These are phyloP conservation scores for Skeletonema tropicum DNA, from an alignment of 108 stramenopile genomes.

Conservation along the genomic window DNA sequence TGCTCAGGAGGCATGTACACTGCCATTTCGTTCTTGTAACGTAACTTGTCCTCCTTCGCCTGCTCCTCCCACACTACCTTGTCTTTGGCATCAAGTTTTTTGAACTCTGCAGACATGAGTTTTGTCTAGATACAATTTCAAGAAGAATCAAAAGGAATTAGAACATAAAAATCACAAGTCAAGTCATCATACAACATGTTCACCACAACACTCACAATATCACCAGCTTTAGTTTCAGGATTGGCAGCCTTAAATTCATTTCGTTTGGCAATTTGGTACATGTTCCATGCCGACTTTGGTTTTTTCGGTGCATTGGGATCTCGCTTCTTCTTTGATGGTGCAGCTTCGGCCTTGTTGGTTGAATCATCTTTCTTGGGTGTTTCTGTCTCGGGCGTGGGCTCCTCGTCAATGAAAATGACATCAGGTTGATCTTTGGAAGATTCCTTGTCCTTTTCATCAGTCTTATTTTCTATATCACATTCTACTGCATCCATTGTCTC, in stretches of 20 bases:
- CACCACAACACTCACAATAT: slow-evolving; percentile 70
- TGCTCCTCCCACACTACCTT: slow-evolving; percentile 16
- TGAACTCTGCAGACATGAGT: slow-evolving; percentile 24
- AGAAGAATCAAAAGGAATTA: background rate
- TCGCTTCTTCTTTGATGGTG: slow-evolving; percentile 44
- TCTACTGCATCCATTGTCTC: background rate
- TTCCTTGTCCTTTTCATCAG: background rate
- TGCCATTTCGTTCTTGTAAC: slow-evolving; percentile 25
- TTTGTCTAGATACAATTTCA: slow-evolving; percentile 10
- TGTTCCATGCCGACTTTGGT: slow-evolving; percentile 85
- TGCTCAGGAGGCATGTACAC: slow-evolving; percentile 45
- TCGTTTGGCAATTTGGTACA: slow-evolving; percentile 77
- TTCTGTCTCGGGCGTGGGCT: slow-evolving; percentile 11
- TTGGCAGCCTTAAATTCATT: slow-evolving; percentile 69
- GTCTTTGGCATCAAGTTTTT: slow-evolving; percentile 13
- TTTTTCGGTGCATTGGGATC: slow-evolving; percentile 84
- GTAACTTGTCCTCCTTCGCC: slow-evolving; percentile 23
- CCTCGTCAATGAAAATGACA: slow-evolving; percentile 6
- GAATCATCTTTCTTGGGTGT: slow-evolving; percentile 1
- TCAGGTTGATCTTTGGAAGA: background rate
- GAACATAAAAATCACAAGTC: background rate
- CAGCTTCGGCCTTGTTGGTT: slow-evolving; percentile 11
- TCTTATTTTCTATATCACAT: background rate
- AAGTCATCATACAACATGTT: background rate
- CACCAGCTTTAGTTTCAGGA: slow-evolving; percentile 78